phyloP scores from a whole-genome alignment of 495 filamentous ascomycete genomes.

The Aspergillus saccharolyticus region DNA sequence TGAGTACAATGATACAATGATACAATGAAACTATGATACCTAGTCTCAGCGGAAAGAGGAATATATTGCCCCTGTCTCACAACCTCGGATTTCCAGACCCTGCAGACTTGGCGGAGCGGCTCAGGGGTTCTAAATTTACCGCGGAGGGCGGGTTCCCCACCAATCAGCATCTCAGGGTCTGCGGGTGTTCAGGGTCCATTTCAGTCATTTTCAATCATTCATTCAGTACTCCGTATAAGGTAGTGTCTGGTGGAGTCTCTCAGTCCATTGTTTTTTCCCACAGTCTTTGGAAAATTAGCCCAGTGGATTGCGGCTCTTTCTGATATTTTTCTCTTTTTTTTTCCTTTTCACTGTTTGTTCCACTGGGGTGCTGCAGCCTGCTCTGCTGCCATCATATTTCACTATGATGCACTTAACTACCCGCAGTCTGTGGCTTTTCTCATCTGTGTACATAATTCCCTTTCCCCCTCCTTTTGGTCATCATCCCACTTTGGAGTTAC shows the following conservation, averaged over 20 bases:
- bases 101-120: background rate
- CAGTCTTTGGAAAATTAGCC: too few relatives aligned
- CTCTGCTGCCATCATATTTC: background rate
- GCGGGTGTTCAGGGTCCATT: background rate
- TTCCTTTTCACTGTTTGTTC: background rate
- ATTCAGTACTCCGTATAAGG: too few relatives aligned
- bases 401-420: too few relatives aligned
- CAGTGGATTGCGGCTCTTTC: background rate
- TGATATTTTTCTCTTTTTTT: background rate
- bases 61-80: slow-evolving; percentile 4
- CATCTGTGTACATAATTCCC: too few relatives aligned
- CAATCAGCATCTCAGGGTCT: background rate
- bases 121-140: background rate
- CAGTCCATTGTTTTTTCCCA: too few relatives aligned
- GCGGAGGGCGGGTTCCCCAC: background rate
- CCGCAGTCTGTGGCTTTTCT: too few relatives aligned
- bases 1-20: too few relatives aligned
- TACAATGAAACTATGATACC: too few relatives aligned
- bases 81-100: background rate
- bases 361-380: background rate
- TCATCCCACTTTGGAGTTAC: too few relatives aligned
- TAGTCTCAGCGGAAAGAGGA: too few relatives aligned
- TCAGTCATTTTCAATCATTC: background rate
- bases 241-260: too few relatives aligned
- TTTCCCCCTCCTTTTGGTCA: too few relatives aligned